Evolutionary conservation across 306 rosid species (phyloP), one percentile per base, ranked within the genome.

Genomic region (Vigna nakashimae): DNA sequence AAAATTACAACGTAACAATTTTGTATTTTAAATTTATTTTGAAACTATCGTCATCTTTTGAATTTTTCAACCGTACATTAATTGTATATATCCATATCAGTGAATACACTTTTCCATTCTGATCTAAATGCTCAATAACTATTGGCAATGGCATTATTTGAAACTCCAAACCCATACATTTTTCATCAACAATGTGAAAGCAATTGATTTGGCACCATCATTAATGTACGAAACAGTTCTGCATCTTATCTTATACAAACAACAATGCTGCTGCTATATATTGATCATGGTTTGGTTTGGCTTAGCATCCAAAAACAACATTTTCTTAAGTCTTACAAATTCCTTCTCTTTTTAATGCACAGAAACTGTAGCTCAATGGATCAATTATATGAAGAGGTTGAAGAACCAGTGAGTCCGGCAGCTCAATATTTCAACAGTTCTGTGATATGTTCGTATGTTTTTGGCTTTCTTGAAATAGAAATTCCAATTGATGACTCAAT

Each of bases 361-460:
- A 20, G 22, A 20, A 20, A 20, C 22, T 20, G 22, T 20, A 20
- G 22, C 22, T 20, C n/a, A 38, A 83, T 74, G 84, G 79, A n/a
- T 0, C 28, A 43, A 7, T 36, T 18, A 7, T 3, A 57, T 65
- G 89, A 78, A 84, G 86, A 63, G 16, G 50, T 73, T 49, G 45
- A 45, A 52, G 78, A 78, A 82, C 89, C 96, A 28, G 88, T 86
- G 66, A 91, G 93, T 79, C 96, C 96, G 7, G 57, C 59, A 9
- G 91, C 88, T 46, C 83, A 79, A 42, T 91, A 84, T 64, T 82
- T 85, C 76, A 86, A 81, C 32, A 87, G 86, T 68, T 76, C 86
- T 0, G 78, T 66, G 43, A 8, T 88, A 0, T 82, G 88, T 34
- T 16, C 85, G 3, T 85, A 90, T 36, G 66, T 80, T 75, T 55